phyloP scores from a whole-genome alignment of 2,329 filamentous ascomycete genomes.

The Phialocephala sp. region DNA sequence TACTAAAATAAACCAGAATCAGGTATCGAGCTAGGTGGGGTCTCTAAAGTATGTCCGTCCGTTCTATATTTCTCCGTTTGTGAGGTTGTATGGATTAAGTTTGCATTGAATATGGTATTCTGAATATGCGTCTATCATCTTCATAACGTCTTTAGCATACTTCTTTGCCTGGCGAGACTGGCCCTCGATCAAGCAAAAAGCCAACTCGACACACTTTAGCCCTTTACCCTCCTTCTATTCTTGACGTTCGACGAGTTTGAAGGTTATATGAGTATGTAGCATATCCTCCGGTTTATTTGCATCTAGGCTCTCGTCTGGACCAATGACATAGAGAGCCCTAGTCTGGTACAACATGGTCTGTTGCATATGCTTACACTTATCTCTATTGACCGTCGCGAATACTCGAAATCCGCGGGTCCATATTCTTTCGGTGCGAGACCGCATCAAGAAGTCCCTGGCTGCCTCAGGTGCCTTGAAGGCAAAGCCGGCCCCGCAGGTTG shows the following conservation, averaged over 20 bases:
- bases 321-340: slow-evolving; percentile 24
- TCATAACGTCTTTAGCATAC: slow-evolving; percentile 10
- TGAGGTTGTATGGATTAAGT: not conserved
- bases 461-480: slow-evolving; percentile 13
- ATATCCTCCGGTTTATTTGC: slow-evolving; percentile 8
- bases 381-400: slow-evolving; percentile 23
- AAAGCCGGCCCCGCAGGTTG: slow-evolving; percentile 8
- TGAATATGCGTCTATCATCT: not conserved
- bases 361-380: slow-evolving; percentile 15
- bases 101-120: not conserved
- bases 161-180: slow-evolving; percentile 20
- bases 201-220: slow-evolving; percentile 14
- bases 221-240: slow-evolving; percentile 7
- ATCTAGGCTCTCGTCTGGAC: slow-evolving; percentile 7
- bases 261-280: slow-evolving; percentile 24
- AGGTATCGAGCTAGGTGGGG: not conserved
- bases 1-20: not conserved
- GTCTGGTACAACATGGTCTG: slow-evolving; percentile 17
- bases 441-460: slow-evolving; percentile 7
- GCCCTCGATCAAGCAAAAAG: slow-evolving; percentile 16
- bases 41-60: not conserved
- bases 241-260: slow-evolving; percentile 16
- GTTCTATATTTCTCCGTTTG: not conserved
- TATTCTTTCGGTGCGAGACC: slow-evolving; percentile 14
- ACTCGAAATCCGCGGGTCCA: slow-evolving; percentile 18